Conservation (phyloP, 768 basidiomycete genomes). For the Chalciporus pseudorubinellus region DNA sequence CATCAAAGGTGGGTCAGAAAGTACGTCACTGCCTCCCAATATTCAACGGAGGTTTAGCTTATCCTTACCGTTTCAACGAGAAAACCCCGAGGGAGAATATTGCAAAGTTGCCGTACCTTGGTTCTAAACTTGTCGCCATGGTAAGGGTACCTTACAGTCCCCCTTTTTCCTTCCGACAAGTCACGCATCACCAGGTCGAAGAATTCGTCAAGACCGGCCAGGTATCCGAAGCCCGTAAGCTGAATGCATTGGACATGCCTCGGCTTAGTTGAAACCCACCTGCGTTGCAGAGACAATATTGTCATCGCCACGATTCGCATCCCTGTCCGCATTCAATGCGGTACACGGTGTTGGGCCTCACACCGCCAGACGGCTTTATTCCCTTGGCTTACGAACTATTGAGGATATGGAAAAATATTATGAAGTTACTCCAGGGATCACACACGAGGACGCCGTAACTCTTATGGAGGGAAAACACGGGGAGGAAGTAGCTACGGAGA, state of each 20-base stretch:
- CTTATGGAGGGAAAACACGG: conserved; percentile 19
- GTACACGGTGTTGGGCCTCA: conserved; percentile 74
- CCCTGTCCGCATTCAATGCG: conserved; percentile 56
- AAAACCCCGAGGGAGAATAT: conserved; percentile 39
- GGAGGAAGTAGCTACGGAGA: conserved; percentile 31
- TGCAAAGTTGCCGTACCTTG: conserved; percentile 44
- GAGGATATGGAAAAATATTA: conserved; percentile 70
- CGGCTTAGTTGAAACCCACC: not conserved
- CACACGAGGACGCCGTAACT: conserved; percentile 20
- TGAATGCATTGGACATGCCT: conserved; percentile 9
- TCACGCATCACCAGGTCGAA: conserved; percentile 43
- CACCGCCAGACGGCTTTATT: conserved; percentile 66
- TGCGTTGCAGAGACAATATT: conserved; percentile 44
- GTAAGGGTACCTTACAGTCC: conserved; percentile 23
- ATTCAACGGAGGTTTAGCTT: conserved; percentile 37
- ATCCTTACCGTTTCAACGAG: conserved; percentile 42
- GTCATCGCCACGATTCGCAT: conserved; percentile 50
- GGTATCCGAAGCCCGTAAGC: conserved; percentile 56
- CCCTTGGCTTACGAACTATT: conserved; percentile 62
- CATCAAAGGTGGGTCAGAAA: conserved; percentile 42
- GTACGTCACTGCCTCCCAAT: not conserved
- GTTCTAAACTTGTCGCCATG: conserved; percentile 51
- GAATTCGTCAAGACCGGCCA: conserved; percentile 56
- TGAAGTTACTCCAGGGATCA: conserved; percentile 38
- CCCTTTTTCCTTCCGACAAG: not conserved